Evolutionary conservation across 2,329 filamentous ascomycete species (phyloP).

Genomic region (Magnaporthiopsis incrustans): DNA sequence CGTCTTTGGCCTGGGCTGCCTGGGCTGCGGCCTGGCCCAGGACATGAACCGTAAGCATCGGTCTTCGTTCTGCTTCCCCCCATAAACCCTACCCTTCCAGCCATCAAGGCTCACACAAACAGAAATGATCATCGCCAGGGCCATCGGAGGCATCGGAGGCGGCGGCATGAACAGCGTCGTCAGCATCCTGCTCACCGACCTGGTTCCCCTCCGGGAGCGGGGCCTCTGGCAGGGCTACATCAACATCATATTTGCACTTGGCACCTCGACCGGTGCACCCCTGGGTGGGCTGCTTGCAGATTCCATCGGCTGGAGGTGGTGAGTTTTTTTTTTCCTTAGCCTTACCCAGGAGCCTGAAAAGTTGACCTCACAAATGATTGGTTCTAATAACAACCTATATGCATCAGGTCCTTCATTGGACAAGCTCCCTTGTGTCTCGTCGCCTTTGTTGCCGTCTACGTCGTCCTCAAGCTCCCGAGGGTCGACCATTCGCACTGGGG

Average conservation of each 20-base stretch:
- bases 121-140: slow-evolving; percentile 31
- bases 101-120: neutral
- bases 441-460: slow-evolving; percentile 55
- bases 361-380: too few relatives aligned
- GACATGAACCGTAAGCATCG: slow-evolving; percentile 26
- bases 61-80: too few relatives aligned
- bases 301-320: slow-evolving; percentile 68
- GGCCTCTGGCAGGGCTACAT: slow-evolving; percentile 67
- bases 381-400: too few relatives aligned
- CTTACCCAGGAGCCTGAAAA: too few relatives aligned
- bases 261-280: slow-evolving; percentile 61
- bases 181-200: slow-evolving; percentile 61
- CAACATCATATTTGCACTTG: slow-evolving; percentile 63
- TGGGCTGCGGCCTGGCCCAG: slow-evolving; percentile 49
- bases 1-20: slow-evolving; percentile 23
- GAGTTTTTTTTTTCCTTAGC: slow-evolving; percentile 23
- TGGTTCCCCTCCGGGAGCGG: slow-evolving; percentile 60
- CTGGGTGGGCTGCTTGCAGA: slow-evolving; percentile 60
- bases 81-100: neutral
- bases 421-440: slow-evolving; percentile 62
- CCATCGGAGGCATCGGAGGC: slow-evolving; percentile 50
- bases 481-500: slow-evolving; percentile 53
- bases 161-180: slow-evolving; percentile 66
- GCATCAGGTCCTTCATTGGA: slow-evolving; percentile 55
- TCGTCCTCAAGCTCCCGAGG: slow-evolving; percentile 54